These are phyloP conservation scores for Leptomonas seymouri DNA, from an alignment of 208 protist genomes.

Conservation along the genomic window DNA sequence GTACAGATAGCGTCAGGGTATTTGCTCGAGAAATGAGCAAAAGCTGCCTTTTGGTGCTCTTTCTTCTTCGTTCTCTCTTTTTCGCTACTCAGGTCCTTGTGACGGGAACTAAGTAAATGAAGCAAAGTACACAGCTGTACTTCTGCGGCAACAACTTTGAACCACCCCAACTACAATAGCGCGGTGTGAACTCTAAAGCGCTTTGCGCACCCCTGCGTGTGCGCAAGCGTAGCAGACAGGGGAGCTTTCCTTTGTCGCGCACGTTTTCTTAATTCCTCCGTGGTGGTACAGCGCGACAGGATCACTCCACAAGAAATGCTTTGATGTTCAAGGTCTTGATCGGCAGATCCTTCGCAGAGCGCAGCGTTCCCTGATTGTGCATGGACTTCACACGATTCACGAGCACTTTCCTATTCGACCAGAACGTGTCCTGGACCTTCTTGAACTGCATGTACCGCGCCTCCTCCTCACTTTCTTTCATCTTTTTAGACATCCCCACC, in stretches of 20 bases:
- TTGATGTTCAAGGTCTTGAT: constrained; percentile 90
- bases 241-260: background rate
- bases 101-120: too few species aligned
- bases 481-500: constrained; percentile 85
- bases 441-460: constrained; percentile 86
- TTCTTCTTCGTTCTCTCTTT: too few species aligned
- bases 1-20: too few species aligned
- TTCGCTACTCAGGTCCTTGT: too few species aligned
- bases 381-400: constrained; percentile 93
- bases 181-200: too few species aligned
- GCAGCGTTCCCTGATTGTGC: constrained; percentile 82
- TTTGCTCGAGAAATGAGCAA: too few species aligned
- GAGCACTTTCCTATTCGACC: constrained; percentile 89
- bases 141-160: too few species aligned
- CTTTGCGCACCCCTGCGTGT: background rate
- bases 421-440: constrained; percentile 89
- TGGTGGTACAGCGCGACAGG: background rate
- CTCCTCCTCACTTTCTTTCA: constrained; percentile 91
- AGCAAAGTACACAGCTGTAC: too few species aligned
- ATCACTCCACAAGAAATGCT: constrained; percentile 78
- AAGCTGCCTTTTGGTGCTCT: too few species aligned
- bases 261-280: background rate
- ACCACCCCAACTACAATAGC: too few species aligned
- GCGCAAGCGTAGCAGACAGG: background rate
- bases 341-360: constrained; percentile 75